Evolutionary conservation across 768 basidiomycete species (phyloP).

Genomic region (Exsudoporus frostii): DNA sequence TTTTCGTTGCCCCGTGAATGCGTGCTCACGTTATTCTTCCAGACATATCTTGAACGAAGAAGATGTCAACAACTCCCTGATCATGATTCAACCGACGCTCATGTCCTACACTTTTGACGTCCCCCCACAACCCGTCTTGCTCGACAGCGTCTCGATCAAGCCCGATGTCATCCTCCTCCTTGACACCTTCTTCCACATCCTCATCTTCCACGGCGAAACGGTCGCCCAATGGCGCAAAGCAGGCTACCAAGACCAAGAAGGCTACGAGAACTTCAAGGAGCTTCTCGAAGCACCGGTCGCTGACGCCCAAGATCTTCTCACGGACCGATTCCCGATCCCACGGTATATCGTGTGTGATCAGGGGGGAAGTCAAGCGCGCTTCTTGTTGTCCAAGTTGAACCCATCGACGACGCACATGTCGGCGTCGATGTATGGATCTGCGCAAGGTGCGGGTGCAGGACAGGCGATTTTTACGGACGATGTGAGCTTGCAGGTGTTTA

Average conservation of each 20-base stretch:
- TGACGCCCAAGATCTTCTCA: slow-evolving; percentile 95
- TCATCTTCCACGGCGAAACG: slow-evolving; percentile 98
- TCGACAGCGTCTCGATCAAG: slow-evolving; percentile 97
- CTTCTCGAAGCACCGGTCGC: slow-evolving; percentile 79
- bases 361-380: slow-evolving; percentile 96
- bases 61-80: slow-evolving; percentile 98
- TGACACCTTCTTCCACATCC: slow-evolving; percentile 99
- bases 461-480: slow-evolving; percentile 99
- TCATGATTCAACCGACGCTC: slow-evolving; percentile 99
- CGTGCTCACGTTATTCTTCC: slow-evolving; percentile 3
- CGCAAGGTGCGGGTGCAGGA: slow-evolving; percentile 62
- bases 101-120: slow-evolving; percentile 98
- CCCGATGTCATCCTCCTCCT: slow-evolving; percentile 94
- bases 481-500: slow-evolving; percentile 95
- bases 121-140: slow-evolving; percentile 87
- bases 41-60: slow-evolving; percentile 95
- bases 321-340: slow-evolving; percentile 95
- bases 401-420: slow-evolving; percentile 98
- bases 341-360: slow-evolving; percentile 98
- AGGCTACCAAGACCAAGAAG: slow-evolving; percentile 97
- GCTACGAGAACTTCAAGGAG: slow-evolving; percentile 98
- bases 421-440: slow-evolving; percentile 82
- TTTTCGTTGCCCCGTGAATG: background rate
- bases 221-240: slow-evolving; percentile 98
- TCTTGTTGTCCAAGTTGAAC: slow-evolving; percentile 93